Conservation (phyloP, 805 yeast species). For the Saccharomycopsis vini region DNA sequence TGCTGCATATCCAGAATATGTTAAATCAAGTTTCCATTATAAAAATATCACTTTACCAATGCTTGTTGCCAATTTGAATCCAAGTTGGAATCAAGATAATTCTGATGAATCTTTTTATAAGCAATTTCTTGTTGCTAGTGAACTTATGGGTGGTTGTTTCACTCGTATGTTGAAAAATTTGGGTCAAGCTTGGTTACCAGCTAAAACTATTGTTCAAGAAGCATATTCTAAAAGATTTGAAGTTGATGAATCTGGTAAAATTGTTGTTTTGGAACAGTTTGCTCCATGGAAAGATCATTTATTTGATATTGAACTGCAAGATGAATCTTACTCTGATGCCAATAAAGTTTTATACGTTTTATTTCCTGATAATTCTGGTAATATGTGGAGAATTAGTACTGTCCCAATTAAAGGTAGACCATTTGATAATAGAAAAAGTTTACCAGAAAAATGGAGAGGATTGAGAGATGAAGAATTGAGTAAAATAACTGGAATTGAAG, state of each 20-base stretch:
- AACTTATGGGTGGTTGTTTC: constrained; percentile 78
- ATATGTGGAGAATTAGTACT: constrained; percentile 87
- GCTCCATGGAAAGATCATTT: constrained; percentile 96
- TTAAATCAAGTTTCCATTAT: constrained; percentile 55
- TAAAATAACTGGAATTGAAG: constrained; percentile 68
- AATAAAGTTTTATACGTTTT: constrained; percentile 66
- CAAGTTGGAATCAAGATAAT: constrained; percentile 69
- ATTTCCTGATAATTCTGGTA: constrained; percentile 61
- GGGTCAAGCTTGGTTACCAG: constrained; percentile 89
- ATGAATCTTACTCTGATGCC: constrained; percentile 38
- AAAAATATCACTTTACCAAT: constrained; percentile 70
- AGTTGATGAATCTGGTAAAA: constrained; percentile 61
- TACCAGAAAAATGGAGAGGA: constrained; percentile 95
- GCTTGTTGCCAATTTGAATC: constrained; percentile 71
- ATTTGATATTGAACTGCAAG: constrained; percentile 57
- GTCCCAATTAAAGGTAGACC: constrained; percentile 75
- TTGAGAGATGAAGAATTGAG: constrained; percentile 79
- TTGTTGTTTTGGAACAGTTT: constrained; percentile 63
- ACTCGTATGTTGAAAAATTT: constrained; percentile 53
- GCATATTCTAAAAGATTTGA: constrained; percentile 54
- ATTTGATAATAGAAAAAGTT: constrained; percentile 76
- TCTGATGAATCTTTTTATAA: constrained; percentile 55
- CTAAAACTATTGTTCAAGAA: constrained; percentile 63
- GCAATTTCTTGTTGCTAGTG: constrained; percentile 61
- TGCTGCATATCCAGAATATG: constrained; percentile 51